Evolutionary conservation across 768 basidiomycete species (phyloP).

Genomic region (Mycena filopes): DNA sequence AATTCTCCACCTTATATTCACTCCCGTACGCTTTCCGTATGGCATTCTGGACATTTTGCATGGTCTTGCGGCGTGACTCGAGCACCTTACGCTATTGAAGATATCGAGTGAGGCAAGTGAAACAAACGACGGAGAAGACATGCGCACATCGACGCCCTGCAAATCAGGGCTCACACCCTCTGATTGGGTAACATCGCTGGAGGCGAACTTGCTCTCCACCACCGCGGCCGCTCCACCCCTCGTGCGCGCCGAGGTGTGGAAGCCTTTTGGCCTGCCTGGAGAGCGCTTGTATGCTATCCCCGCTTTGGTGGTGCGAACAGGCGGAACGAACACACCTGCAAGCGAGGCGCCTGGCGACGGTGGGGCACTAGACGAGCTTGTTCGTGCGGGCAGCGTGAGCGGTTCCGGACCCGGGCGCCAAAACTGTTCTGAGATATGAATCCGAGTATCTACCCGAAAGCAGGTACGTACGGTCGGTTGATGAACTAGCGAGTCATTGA

Average conservation of each 20-base stretch:
- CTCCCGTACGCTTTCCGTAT: conserved; percentile 25
- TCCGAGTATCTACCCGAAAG: not conserved
- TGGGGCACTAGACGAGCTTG: not conserved
- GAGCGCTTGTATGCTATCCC: conserved; percentile 19
- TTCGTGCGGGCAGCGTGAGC: conserved; percentile 11
- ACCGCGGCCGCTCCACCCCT: too few species aligned
- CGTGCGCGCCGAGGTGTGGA: conserved; percentile 11
- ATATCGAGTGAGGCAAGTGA: not conserved
- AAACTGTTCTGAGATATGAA: not conserved
- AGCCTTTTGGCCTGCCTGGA: not conserved
- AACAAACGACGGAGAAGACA: not conserved
- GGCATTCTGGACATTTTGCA: conserved; percentile 14
- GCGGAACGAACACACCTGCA: not conserved
- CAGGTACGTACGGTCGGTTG: conserved; percentile 10
- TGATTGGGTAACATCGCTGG: too few species aligned
- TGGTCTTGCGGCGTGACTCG: not conserved
- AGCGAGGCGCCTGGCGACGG: not conserved
- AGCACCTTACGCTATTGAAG: not conserved
- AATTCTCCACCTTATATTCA: conserved; percentile 30
- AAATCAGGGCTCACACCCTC: too few species aligned
- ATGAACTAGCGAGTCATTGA: conserved; percentile 1
- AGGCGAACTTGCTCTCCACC: too few species aligned
- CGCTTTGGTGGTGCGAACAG: conserved; percentile 16
- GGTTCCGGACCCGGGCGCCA: conserved; percentile 18
- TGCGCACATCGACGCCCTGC: not conserved